These are phyloP conservation scores for Hypoxylon fuscum DNA, from an alignment of 495 filamentous ascomycete genomes.

Conservation along the genomic window DNA sequence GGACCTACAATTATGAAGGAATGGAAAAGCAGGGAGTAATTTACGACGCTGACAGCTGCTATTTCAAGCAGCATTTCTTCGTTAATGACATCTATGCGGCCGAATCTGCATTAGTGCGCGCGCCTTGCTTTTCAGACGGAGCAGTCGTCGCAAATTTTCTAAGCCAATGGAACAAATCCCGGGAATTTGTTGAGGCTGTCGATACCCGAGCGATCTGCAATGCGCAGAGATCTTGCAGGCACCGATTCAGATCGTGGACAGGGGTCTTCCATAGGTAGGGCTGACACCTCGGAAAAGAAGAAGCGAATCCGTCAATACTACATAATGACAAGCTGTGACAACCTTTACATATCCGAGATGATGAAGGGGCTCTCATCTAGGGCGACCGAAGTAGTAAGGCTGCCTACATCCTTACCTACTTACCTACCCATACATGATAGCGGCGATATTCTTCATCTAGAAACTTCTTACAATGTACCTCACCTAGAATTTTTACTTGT, in stretches of 20 bases:
- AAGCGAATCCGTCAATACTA: slow-evolving; percentile 4
- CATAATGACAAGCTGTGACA: background rate
- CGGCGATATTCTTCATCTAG: background rate
- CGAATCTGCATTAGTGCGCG: slow-evolving; percentile 26
- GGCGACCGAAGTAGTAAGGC: too few species aligned
- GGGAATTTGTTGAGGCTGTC: slow-evolving; percentile 18
- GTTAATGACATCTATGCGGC: slow-evolving; percentile 27
- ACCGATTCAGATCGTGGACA: slow-evolving; percentile 6
- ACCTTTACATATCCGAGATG: background rate
- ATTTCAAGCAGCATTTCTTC: slow-evolving; percentile 11
- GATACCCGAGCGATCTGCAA: slow-evolving; percentile 34
- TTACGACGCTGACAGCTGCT: background rate
- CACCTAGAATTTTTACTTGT: background rate
- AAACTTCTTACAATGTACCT: background rate
- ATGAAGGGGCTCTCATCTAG: background rate
- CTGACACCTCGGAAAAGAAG: slow-evolving; percentile 11
- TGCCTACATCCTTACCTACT: too few species aligned
- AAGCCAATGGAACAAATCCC: slow-evolving; percentile 32
- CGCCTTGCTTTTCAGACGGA: slow-evolving; percentile 14
- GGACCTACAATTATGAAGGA: background rate
- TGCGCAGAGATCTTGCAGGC: slow-evolving; percentile 26
- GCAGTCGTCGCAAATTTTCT: slow-evolving; percentile 4
- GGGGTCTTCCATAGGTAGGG: slow-evolving; percentile 27
- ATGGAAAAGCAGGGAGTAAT: background rate
- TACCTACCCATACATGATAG: background rate